phyloP scores from a whole-genome alignment of 2,329 filamentous ascomycete genomes.

The Colletotrichum paranaense region DNA sequence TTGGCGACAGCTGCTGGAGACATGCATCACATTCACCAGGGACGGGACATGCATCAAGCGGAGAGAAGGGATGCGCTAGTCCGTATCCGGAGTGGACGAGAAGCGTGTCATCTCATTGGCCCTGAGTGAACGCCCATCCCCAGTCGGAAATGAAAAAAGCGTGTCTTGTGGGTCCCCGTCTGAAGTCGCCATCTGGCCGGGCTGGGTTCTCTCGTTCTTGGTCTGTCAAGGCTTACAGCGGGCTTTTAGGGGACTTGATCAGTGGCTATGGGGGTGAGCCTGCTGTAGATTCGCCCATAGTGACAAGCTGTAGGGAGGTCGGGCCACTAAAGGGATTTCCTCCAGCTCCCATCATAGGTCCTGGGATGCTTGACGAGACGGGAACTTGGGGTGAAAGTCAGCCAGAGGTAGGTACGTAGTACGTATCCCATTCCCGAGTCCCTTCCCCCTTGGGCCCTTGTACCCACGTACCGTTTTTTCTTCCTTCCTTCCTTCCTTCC shows the following conservation, averaged over 20 bases:
- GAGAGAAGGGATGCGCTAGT: slow-evolving; percentile 9
- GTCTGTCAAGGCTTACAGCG: background rate
- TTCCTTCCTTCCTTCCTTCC: background rate
- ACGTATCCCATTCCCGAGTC: background rate
- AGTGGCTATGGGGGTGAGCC: no score
- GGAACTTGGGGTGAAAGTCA: background rate
- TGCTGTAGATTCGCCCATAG: no score
- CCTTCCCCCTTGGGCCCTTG: background rate
- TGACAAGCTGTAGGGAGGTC: no score
- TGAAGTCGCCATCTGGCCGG: background rate
- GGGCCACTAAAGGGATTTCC: background rate
- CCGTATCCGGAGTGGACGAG: background rate
- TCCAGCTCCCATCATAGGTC: background rate
- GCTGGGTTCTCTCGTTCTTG: background rate
- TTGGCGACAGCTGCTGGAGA: slow-evolving; percentile 20
- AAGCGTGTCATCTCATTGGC: slow-evolving; percentile 12
- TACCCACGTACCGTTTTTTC: slow-evolving; percentile 5
- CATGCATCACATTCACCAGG: slow-evolving; percentile 26
- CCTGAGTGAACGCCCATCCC: slow-evolving; percentile 5
- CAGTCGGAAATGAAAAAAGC: slow-evolving; percentile 8
- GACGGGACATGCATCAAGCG: slow-evolving; percentile 19
- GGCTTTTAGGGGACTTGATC: background rate
- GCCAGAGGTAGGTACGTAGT: background rate
- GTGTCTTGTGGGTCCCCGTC: slow-evolving; percentile 16
- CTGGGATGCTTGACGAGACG: background rate